Evolutionary conservation across 805 yeast species (phyloP).

Genomic region (Yarrowia deformans): DNA sequence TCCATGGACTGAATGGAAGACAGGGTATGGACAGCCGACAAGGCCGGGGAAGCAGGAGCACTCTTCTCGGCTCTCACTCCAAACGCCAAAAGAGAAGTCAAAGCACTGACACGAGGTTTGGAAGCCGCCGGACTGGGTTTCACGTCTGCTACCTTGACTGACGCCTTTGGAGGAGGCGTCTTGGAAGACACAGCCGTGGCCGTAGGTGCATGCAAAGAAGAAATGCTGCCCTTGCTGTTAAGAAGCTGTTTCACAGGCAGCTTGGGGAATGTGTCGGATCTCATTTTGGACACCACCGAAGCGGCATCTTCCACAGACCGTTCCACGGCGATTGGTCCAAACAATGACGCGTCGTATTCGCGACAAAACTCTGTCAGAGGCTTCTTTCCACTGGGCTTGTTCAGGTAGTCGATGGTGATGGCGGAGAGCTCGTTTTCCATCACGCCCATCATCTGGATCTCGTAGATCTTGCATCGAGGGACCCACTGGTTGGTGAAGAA

Average conservation of each 20-base stretch:
- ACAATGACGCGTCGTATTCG: conserved; percentile 60
- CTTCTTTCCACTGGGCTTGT: conserved; percentile 46
- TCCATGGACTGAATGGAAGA: conserved; percentile 25
- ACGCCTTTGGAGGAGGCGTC: conserved; percentile 21
- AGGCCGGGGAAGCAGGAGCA: conserved; percentile 29
- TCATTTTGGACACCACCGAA: conserved; percentile 18
- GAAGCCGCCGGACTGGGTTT: conserved; percentile 20
- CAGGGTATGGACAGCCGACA: conserved; percentile 23
- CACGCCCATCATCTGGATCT: conserved; percentile 96
- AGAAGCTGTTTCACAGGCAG: conserved; percentile 26
- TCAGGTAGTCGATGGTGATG: conserved; percentile 68
- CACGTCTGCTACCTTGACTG: conserved; percentile 29
- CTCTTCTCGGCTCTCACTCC: conserved; percentile 22
- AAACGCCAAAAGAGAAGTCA: conserved; percentile 21
- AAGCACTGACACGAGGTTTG: conserved; percentile 23
- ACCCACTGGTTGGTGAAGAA: conserved; percentile 66
- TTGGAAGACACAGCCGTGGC: conserved; percentile 17
- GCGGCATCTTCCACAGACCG: conserved; percentile 22
- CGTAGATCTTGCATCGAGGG: conserved; percentile 94
- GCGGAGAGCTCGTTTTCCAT: conserved; percentile 88
- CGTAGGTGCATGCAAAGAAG: conserved; percentile 14
- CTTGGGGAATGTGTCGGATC: conserved; percentile 32
- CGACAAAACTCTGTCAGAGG: conserved; percentile 69
- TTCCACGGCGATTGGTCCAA: conserved; percentile 28
- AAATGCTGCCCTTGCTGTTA: conserved; percentile 5